A percentile compares a stretch with the other conserved stretches of the same genome.
Evolutionary conservation across 2,329 filamentous ascomycete genomes (phyloP).

Genomic region (Fonsecaea pedrosoi): DNA sequence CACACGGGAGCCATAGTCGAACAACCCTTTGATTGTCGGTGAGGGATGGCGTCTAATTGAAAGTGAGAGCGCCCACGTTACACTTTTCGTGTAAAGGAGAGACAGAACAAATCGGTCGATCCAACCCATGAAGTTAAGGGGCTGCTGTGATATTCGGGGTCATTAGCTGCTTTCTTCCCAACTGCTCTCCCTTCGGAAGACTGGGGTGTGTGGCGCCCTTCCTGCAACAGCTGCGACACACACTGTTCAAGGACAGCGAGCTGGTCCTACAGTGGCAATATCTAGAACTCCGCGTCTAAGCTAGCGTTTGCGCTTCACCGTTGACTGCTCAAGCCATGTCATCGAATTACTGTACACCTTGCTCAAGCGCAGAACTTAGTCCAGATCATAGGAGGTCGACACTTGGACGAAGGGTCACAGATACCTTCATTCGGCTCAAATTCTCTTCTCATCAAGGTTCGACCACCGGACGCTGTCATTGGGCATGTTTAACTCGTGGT

Average conservation of each 20-base stretch:
- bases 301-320: no score
- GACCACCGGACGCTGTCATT: background rate
- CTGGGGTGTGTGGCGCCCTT: background rate
- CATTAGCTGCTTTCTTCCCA: background rate
- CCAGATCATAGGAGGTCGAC: no score
- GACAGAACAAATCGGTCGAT: background rate
- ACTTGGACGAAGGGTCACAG: no score
- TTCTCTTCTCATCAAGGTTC: no score
- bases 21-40: background rate
- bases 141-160: background rate
- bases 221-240: background rate
- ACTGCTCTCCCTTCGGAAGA: background rate
- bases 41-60: background rate
- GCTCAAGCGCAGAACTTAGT: no score
- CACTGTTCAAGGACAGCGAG: background rate
- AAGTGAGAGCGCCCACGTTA: background rate
- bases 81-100: background rate
- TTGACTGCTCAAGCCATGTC: no score
- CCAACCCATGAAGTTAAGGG: background rate
- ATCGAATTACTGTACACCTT: no score
- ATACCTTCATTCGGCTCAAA: no score
- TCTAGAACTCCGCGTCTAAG: no score
- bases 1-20: background rate
- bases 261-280: background rate
- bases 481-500: background rate